Evolutionary conservation across 2,329 filamentous ascomycete genomes (phyloP).

Genomic region (Apiospora rasikravindrae): DNA sequence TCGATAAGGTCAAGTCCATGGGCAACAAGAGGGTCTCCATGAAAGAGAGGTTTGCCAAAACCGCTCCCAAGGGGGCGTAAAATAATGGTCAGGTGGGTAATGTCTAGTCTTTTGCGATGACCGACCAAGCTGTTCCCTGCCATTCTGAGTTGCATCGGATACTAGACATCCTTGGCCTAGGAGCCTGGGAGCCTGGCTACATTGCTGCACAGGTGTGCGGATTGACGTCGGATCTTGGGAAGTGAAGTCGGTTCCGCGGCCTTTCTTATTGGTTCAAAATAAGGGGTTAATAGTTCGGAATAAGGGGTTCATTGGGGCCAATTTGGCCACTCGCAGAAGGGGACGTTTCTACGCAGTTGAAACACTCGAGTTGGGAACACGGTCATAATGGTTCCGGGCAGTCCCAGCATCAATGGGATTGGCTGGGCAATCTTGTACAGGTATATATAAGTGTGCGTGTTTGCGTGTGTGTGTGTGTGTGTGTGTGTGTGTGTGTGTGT

Average conservation of each 20-base stretch:
- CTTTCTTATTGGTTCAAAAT: not conserved
- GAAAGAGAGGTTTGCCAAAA: conserved; percentile 13
- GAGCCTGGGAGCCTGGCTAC: not conserved
- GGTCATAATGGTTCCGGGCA: not conserved
- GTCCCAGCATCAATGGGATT: no score
- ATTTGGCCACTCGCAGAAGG: not conserved
- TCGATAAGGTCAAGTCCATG: conserved; percentile 73
- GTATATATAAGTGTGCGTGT: not conserved
- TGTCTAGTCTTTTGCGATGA: not conserved
- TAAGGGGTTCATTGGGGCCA: not conserved
- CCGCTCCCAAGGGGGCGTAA: not conserved
- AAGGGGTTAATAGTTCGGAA: not conserved
- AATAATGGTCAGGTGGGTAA: not conserved
- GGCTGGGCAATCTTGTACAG: not conserved
- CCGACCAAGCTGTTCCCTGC: not conserved
- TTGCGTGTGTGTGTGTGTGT: not conserved
- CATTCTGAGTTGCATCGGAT: no score
- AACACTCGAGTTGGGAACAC: not conserved
- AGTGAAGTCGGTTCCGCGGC: not conserved
- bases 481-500: not conserved
- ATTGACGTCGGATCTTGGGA: not conserved
- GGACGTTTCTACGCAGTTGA: not conserved
- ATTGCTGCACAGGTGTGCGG: not conserved
- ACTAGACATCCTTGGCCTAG: not conserved
- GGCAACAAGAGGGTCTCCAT: conserved; percentile 54